These are phyloP conservation scores for Cladosporium cucumerinum DNA, from an alignment of 2,329 filamentous ascomycete species.

Conservation along the genomic window DNA sequence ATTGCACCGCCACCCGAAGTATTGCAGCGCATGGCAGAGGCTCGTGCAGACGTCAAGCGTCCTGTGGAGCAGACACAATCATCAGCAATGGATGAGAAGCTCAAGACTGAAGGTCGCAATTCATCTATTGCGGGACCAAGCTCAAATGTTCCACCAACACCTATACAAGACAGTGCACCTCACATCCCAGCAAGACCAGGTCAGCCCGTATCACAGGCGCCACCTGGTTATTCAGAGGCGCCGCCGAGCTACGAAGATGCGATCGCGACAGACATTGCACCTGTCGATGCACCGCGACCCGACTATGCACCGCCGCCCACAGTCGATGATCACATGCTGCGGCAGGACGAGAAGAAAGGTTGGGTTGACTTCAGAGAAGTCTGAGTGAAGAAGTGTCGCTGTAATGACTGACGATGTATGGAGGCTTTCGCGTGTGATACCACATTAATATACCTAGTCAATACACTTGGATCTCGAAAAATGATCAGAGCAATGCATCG, in stretches of 20 bases:
- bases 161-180: neutral
- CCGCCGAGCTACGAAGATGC: slow-evolving; percentile 94
- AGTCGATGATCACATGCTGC: slow-evolving; percentile 27
- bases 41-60: slow-evolving; percentile 20
- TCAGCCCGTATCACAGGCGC: slow-evolving; percentile 3
- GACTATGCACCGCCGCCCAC: slow-evolving; percentile 53
- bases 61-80: slow-evolving; percentile 12
- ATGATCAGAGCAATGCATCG: neutral
- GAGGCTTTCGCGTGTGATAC: neutral
- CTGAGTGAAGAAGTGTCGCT: neutral
- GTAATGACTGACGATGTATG: neutral
- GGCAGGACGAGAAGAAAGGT: slow-evolving; percentile 13
- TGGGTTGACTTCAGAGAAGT: slow-evolving; percentile 14
- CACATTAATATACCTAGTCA: neutral
- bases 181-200: slow-evolving; percentile 12
- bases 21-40: slow-evolving; percentile 59
- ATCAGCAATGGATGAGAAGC: slow-evolving; percentile 24
- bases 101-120: slow-evolving; percentile 23
- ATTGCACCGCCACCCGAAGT: slow-evolving; percentile 77
- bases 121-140: slow-evolving; percentile 17
- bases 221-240: slow-evolving; percentile 61
- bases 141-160: neutral
- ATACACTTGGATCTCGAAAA: neutral
- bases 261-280: slow-evolving; percentile 72
- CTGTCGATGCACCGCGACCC: slow-evolving; percentile 68